These are phyloP conservation scores for Kurtzmaniella natalensis DNA, from an alignment of 1,139 yeast genomes.

Conservation along the genomic window DNA sequence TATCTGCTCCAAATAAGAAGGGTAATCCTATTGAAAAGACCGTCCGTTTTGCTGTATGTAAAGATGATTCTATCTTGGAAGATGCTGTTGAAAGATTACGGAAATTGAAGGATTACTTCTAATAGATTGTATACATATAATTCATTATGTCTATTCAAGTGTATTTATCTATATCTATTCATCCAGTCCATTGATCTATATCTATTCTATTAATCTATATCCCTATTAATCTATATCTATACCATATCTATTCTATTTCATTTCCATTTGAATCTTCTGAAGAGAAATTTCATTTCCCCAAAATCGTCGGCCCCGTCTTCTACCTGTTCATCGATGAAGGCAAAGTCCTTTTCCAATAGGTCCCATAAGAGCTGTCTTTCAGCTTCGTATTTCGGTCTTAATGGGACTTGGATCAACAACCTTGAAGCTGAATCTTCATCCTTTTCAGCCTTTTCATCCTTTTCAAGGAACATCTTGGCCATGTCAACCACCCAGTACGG, in stretches of 20 bases:
- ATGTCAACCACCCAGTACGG: conserved; percentile 68
- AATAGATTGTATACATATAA: conserved; percentile 6
- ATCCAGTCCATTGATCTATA: conserved; percentile 5
- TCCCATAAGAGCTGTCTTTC: conserved; percentile 62
- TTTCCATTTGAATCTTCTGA: conserved; percentile 25
- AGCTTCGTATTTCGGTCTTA: conserved; percentile 59
- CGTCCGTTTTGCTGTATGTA: conserved; percentile 92
- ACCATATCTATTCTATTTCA: neutral
- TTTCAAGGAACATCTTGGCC: conserved; percentile 42
- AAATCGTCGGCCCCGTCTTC: conserved; percentile 83
- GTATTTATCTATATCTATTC: neutral
- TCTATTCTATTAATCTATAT: conserved; percentile 2
- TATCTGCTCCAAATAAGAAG: conserved; percentile 52
- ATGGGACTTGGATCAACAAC: conserved; percentile 70
- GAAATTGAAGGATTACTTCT: conserved; percentile 61
- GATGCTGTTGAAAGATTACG: conserved; percentile 78
- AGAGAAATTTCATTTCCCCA: conserved; percentile 65
- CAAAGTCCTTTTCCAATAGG: conserved; percentile 35
- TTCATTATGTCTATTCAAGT: neutral
- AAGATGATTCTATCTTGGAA: conserved; percentile 73
- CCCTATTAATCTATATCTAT: neutral
- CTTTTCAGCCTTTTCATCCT: no score
- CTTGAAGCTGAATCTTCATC: conserved; percentile 31
- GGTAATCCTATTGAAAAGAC: conserved; percentile 78
- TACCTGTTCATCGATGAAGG: conserved; percentile 20